Base-by-base conservation (phyloP, 2,329 filamentous ascomycete genomes). In the Rhinocladiella mackenziei region DNA sequence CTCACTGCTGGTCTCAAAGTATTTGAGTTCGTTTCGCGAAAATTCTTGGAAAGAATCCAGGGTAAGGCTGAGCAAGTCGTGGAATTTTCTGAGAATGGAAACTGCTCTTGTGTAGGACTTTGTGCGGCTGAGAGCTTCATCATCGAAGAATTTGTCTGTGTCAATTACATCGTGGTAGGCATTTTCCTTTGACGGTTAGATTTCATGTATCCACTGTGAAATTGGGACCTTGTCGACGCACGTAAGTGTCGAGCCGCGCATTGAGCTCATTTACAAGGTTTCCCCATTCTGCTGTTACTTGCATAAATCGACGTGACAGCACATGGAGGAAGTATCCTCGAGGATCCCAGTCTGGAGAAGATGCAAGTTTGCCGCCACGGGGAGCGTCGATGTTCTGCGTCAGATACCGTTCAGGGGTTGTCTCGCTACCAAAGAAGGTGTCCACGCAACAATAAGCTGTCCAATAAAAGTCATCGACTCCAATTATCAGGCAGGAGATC, bases 381-480 rank as follows among this genome's bases (percentile, higher is more conserved):
- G 46, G 41, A 3, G 31, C 49, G 32, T 52, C 49, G 4, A 30
- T 7, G 3, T 32, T 26, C 3, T 15, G 5, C 10, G 28, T 26
- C 9, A 39, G 20, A 23, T 52, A 50, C 17, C 14, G 9, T 9
- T 45, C 15, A 11, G 39, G 20, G 5, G 11, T 37, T 22, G 37
- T 15, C 20, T 46, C 42, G 20, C 42, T 45, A 8, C 42, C 47
- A 15, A 50, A 50, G 22, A 37, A 39, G 5, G 41, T 50, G 15
- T 52, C 49, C 1, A 35, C 41, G 10, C 31, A 43, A 20, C 31
- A 43, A 23, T 52, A 50, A 3, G 47, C 41, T 11, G 40, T 52
- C 49, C 49, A 52, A 31, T 45, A 36, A 46, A 42, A 50, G 11
- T 50, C 49, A 29, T 52, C 49, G n/a, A 46, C n/a, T 9, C 49